Evolutionary conservation across 371 early-diverging fungal species (phyloP).

Genomic region (Conidiobolus coronatus): DNA sequence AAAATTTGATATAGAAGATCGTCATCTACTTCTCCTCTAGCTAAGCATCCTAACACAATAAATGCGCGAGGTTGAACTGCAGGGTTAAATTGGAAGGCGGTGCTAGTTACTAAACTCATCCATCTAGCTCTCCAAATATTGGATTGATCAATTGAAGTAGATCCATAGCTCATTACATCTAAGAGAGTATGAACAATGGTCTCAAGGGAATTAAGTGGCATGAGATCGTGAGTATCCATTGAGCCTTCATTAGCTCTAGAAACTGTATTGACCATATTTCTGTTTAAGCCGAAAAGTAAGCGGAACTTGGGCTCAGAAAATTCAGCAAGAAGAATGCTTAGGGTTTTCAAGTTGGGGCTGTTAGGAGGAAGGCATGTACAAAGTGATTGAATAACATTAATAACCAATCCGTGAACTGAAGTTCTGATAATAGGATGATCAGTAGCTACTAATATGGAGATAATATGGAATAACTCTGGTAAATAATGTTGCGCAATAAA

Average conservation of each 20-base stretch:
- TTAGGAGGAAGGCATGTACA: conserved; percentile 49
- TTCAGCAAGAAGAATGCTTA: conserved; percentile 31
- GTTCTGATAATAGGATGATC: conserved; percentile 66
- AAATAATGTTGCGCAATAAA: conserved; percentile 50
- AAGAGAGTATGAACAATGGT: conserved; percentile 53
- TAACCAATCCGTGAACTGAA: conserved; percentile 73
- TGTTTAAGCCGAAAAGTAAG: conserved; percentile 54
- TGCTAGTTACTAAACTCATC: conserved; percentile 73
- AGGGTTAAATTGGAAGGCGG: conserved; percentile 82
- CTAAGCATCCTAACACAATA: conserved; percentile 69
- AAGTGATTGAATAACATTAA: conserved; percentile 72
- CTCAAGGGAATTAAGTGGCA: conserved; percentile 49
- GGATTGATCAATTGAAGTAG: conserved; percentile 38
- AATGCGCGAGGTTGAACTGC: conserved; percentile 86
- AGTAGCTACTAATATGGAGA: conserved; percentile 56
- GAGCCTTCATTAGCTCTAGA: conserved; percentile 32
- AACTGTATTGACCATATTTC: conserved; percentile 43
- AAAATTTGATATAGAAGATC: conserved; percentile 71
- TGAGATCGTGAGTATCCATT: conserved; percentile 36
- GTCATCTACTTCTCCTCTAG: conserved; percentile 68
- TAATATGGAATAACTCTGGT: conserved; percentile 69
- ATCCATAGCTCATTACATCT: conserved; percentile 52
- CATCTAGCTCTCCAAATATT: conserved; percentile 72
- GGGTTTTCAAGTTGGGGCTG: conserved; percentile 28
- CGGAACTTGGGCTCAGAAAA: conserved; percentile 54